Conservation (phyloP, 345 rosid species). For the Murraya koenigii region DNA sequence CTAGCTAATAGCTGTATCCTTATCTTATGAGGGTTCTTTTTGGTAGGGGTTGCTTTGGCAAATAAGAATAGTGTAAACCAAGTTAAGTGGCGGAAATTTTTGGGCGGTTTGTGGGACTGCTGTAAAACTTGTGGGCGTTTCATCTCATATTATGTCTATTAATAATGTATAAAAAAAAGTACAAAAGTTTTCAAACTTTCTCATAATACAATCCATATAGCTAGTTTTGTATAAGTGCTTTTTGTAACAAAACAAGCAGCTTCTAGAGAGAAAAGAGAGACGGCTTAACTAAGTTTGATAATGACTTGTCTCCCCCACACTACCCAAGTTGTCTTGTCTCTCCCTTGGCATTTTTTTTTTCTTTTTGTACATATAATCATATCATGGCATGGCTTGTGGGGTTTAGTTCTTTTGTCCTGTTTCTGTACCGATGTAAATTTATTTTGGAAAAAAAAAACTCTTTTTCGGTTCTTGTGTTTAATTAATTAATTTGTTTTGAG, state of each 20-base stretch:
- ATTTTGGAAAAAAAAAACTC: no score
- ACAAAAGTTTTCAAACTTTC: neutral
- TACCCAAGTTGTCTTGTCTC: neutral
- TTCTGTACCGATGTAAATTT: no score
- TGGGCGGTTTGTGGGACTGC: constrained; percentile 46
- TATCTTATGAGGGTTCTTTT: neutral
- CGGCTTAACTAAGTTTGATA: constrained; percentile 11
- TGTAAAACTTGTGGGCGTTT: constrained; percentile 1
- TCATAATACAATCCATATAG: neutral
- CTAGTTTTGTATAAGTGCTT: neutral
- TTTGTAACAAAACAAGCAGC: neutral
- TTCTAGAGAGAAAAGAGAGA: neutral
- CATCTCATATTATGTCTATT: neutral
- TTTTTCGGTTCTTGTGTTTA: no score
- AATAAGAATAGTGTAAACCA: constrained; percentile 23
- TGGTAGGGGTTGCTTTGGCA: constrained; percentile 25
- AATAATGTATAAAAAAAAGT: neutral
- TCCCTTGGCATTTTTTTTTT: no score
- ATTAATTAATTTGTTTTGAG: neutral
- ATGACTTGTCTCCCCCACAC: constrained; percentile 14
- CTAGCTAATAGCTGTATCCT: neutral
- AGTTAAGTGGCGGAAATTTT: constrained; percentile 19
- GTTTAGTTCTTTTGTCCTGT: neutral
- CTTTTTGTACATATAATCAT: neutral
- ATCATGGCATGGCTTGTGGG: neutral